These are phyloP conservation scores for Clitopilus passeckerianus DNA, from an alignment of 768 basidiomycete species.

Conservation along the genomic window DNA sequence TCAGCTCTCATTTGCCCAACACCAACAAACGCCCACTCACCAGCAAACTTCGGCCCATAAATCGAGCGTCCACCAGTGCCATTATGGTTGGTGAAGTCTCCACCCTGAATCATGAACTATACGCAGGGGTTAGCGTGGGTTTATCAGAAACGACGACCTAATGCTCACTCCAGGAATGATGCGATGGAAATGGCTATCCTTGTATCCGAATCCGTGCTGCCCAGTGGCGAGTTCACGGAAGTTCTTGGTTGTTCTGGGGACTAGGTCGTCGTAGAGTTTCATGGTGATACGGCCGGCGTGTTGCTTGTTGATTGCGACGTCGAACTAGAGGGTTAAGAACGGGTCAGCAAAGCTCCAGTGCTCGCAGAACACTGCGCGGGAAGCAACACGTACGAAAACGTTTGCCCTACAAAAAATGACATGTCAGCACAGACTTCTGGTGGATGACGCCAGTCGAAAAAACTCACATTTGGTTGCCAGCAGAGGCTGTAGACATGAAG, in stretches of 20 bases:
- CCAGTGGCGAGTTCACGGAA: constrained; percentile 78
- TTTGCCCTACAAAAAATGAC: constrained; percentile 23
- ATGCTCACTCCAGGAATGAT: constrained; percentile 45
- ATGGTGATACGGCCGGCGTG: constrained; percentile 73
- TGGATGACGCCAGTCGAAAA: constrained; percentile 11
- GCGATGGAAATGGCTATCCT: constrained; percentile 65
- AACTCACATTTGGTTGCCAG: constrained; percentile 31
- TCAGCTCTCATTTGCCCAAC: background rate
- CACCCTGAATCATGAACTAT: constrained; percentile 83
- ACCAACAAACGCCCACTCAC: constrained; percentile 29
- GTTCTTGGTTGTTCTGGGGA: constrained; percentile 78
- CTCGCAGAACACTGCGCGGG: background rate
- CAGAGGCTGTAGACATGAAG: constrained; percentile 44
- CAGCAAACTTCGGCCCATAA: constrained; percentile 75
- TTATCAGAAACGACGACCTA: background rate
- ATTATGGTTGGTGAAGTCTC: constrained; percentile 74
- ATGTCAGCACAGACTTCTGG: constrained; percentile 3
- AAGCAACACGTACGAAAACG: constrained; percentile 27
- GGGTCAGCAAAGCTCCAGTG: background rate
- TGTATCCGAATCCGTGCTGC: constrained; percentile 68
- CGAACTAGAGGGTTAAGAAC: constrained; percentile 39
- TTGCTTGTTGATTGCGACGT: constrained; percentile 53
- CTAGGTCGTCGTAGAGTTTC: constrained; percentile 76
- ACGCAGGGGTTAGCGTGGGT: background rate
- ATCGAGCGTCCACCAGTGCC: constrained; percentile 85